Conservation (phyloP, 257 asterid species). For the Cynanchum wilfordii region DNA sequence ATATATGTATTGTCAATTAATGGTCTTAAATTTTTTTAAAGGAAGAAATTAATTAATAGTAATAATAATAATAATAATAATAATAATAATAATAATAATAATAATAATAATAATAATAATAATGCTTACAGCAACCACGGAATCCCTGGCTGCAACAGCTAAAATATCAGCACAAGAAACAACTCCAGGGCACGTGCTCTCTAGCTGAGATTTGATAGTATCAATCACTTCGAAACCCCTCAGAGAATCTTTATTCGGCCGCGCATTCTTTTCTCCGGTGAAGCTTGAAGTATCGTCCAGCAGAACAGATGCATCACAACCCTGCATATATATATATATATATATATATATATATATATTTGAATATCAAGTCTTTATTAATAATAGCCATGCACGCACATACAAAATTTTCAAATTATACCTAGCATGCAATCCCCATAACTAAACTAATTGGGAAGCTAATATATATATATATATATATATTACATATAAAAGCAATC, state of each 20-base stretch:
- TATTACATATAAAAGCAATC: neutral
- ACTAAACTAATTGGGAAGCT: no score
- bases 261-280: conserved; percentile 17
- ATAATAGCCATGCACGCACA: no score
- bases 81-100: neutral
- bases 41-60: no score
- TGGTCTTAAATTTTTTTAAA: no score
- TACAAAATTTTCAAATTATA: no score
- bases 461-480: neutral
- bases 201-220: conserved; percentile 52
- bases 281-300: conserved; percentile 49
- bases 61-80: neutral
- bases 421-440: no score
- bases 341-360: no score
- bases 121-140: conserved; percentile 20
- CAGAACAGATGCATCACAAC: conserved; percentile 66
- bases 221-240: conserved; percentile 45
- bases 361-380: no score
- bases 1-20: no score
- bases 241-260: neutral
- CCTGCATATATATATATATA: conserved; percentile 25
- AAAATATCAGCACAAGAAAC: conserved; percentile 72
- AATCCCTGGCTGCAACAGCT: conserved; percentile 60
- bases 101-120: neutral
- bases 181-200: conserved; percentile 39